Evolutionary conservation across 2,329 filamentous ascomycete species (phyloP).

Genomic region (Pseudogymnoascus sp.): DNA sequence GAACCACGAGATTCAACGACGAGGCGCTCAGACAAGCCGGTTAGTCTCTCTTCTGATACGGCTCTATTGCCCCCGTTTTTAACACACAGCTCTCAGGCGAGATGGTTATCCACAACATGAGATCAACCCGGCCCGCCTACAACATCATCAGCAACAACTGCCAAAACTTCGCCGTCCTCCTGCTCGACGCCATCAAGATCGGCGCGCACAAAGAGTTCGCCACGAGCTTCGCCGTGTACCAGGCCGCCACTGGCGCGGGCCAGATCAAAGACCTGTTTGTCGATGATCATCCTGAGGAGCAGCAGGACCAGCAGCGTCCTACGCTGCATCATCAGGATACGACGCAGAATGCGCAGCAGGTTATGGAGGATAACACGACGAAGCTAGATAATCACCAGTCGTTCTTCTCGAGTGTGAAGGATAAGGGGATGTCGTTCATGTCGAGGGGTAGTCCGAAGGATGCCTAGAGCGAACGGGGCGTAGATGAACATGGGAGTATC

Average conservation of each 20-base stretch:
- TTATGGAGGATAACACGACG: constrained; percentile 48
- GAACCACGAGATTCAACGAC: constrained; percentile 48
- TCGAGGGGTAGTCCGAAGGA: neutral
- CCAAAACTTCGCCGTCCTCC: constrained; percentile 47
- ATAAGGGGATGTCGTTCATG: neutral
- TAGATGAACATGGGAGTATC: neutral
- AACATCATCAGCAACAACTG: constrained; percentile 56
- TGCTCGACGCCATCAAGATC: constrained; percentile 48
- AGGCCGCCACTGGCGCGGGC: constrained; percentile 42
- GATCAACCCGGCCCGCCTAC: constrained; percentile 42
- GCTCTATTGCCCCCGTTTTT: neutral
- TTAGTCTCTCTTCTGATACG: constrained; percentile 24
- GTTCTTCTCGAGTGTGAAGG: constrained; percentile 13
- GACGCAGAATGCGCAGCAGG: constrained; percentile 42
- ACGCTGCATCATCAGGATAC: constrained; percentile 31
- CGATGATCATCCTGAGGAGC: constrained; percentile 29
- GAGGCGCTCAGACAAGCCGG: constrained; percentile 44
- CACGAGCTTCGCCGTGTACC: constrained; percentile 47
- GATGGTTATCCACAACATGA: constrained; percentile 46
- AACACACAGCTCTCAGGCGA: constrained; percentile 35
- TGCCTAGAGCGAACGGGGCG: neutral
- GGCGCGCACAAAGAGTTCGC: constrained; percentile 45
- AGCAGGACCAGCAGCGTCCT: constrained; percentile 26
- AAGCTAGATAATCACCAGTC: constrained; percentile 39
- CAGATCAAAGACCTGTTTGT: constrained; percentile 47